Evolutionary conservation across 768 basidiomycete genomes (phyloP), one percentile per base, ranked within the genome.

Genomic region (Xerocomellus dryophilus): DNA sequence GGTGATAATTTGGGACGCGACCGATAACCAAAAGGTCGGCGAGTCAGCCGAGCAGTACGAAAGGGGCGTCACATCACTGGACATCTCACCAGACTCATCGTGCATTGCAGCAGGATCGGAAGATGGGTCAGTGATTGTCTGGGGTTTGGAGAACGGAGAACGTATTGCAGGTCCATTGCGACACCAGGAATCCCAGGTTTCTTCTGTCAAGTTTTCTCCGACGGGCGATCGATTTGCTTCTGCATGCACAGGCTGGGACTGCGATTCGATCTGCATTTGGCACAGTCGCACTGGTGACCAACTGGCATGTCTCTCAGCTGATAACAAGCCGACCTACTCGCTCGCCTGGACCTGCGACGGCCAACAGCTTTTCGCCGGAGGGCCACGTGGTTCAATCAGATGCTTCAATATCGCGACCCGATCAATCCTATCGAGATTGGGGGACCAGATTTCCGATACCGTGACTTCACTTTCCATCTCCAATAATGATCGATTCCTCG

Each of bases 191-290:
- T 45, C 44, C 3, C 41, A 10, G 6, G 17, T 59, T 8, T 43
- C 45, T 23, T 50, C 56, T 1, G 42, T 57, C 46, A 53, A 42
- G 46, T 53, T 57, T 43, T 57, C 51, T 23, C 56, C 56, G 15
- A 14, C 23, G 11, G 36, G 49, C 18, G 40, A 47, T 43, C 54
- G 25, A 15, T 20, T 60, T 9, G 59, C 56, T 14, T 57, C 51
- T 23, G 58, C 44, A 4, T 57, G 44, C 35, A 14, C 40, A 5
- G 18, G 41, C 14, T 50, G 48, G 44, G 51, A 18, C 12, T 15
- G 29, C 15, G 2, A 40, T 31, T 47, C 55, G 12, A 43, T 59
- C 25, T 41, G 41, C 9, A 43, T 59, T 23, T 59, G 51, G 55
- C 17, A 57, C 38, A 31, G 32, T 36, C 25, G 35, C 12, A 57